Evolutionary conservation across 169 alveolate species (phyloP), one percentile per base, ranked within the genome.

Genomic region (Fabrea salina): DNA sequence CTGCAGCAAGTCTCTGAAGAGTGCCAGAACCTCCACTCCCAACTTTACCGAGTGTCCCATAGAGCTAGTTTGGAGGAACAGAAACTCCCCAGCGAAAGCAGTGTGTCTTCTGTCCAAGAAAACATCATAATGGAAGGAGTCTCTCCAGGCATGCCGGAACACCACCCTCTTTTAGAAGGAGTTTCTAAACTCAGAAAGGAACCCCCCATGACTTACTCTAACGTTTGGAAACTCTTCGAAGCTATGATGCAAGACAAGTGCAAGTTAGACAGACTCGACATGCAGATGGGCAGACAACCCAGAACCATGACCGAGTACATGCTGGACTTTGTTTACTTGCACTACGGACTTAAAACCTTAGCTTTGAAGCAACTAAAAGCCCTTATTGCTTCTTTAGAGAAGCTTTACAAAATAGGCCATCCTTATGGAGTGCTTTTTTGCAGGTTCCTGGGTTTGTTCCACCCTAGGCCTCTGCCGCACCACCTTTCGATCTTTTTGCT

Each of bases 181-280:
- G 74, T 61, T 16, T 61, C 74, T 8, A 61, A 35, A 2, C 50
- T 61, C 19, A 22, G 50, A 7, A 44, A 30, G 30, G 78, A 67
- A 43, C 74, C 74, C 25, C 78, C 78, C 7, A 67, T 67, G 78
- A 37, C 59, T 44, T 67, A 67, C 44, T n/a, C 11, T 22, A 67
- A 67, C 4, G 59, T 67, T 19, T 67, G 78, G 78, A 67, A 67
- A 67, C 4, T 67, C 22, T 67, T 67, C 44, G 78, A 67, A 44
- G 78, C 32, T 37, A n/a, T 67, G 39, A 67, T 67, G 78, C 44
- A 13, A 1, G 59, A 67, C 2, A 67, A 67, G 27, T 67, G 59
- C 35, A 44, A 67, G 30, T 13, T 43, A 0, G 78, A 67, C 4
- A 37, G 56, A 43, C 56, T 43, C 8, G 78, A 67, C n/a, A 7